Evolutionary conservation across 73 alveolate species (phyloP).

Genomic region (Uronychia setigera): DNA sequence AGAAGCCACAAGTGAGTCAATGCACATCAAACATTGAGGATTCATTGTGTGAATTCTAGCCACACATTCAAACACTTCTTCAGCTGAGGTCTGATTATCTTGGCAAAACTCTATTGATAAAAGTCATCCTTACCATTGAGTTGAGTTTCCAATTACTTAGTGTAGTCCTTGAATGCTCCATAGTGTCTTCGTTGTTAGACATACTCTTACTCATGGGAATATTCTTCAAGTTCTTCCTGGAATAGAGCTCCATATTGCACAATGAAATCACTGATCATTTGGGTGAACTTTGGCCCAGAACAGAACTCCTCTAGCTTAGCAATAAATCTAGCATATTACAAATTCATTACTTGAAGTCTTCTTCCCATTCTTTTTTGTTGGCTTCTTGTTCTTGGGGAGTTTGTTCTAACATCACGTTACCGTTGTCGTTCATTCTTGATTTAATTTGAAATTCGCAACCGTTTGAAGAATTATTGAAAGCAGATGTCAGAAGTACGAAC

Average conservation of each 20-base stretch:
- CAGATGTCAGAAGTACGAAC: background rate
- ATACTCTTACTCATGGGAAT: background rate
- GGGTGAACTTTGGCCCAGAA: background rate
- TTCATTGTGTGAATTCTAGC: background rate
- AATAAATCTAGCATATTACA: background rate
- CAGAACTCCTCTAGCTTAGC: background rate
- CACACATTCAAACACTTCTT: background rate
- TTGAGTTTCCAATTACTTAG: background rate
- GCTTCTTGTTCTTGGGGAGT: background rate
- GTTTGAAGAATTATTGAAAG: background rate
- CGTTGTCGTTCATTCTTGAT: constrained; percentile 1
- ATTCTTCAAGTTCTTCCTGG: background rate
- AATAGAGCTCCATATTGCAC: background rate
- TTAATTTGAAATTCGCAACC: background rate
- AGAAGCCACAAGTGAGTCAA: background rate
- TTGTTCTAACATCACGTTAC: background rate
- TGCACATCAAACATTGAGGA: background rate
- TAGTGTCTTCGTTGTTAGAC: background rate
- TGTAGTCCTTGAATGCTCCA: background rate
- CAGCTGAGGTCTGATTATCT: background rate
- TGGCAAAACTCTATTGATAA: background rate
- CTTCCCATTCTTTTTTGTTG: constrained; percentile 1
- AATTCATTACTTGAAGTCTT: background rate
- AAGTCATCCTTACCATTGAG: background rate
- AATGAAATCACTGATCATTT: background rate